Conservation (phyloP, 2,329 filamentous ascomycete species). For the Rugonectria rugulosa region DNA sequence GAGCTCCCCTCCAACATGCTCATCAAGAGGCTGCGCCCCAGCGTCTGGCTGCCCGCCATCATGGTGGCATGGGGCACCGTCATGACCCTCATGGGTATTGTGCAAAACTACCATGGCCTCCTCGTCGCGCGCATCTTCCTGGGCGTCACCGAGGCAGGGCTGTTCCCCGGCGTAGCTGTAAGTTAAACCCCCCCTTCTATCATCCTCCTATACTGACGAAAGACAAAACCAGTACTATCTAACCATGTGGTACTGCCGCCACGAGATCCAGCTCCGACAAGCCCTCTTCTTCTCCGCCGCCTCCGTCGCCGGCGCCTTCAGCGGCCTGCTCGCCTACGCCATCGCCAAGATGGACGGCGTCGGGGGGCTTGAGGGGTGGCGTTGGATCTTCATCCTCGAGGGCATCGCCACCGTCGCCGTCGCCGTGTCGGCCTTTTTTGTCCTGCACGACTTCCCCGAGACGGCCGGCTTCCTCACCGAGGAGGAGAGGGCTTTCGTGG, state of each 20-base stretch:
- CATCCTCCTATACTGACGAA: not conserved
- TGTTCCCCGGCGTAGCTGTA: slow-evolving; percentile 69
- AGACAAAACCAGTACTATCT: slow-evolving; percentile 53
- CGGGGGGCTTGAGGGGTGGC: slow-evolving; percentile 66
- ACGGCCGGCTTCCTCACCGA: slow-evolving; percentile 76
- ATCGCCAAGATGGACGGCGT: slow-evolving; percentile 75
- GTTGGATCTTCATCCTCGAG: slow-evolving; percentile 74
- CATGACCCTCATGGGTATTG: slow-evolving; percentile 63
- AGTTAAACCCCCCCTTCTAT: slow-evolving; percentile 8
- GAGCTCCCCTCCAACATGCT: slow-evolving; percentile 81
- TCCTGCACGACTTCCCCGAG: slow-evolving; percentile 83
- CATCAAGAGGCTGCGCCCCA: slow-evolving; percentile 76
- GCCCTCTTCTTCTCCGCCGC: slow-evolving; percentile 86
- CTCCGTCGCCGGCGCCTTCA: slow-evolving; percentile 80
- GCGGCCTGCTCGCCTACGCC: slow-evolving; percentile 73
- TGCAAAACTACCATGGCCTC: slow-evolving; percentile 56
- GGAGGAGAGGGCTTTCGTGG: slow-evolving; percentile 74
- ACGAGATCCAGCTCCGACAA: slow-evolving; percentile 61
- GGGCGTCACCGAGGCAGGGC: slow-evolving; percentile 71
- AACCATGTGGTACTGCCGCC: slow-evolving; percentile 67
- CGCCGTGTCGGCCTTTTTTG: slow-evolving; percentile 72
- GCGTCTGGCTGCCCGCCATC: slow-evolving; percentile 77
- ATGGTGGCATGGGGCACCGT: slow-evolving; percentile 68
- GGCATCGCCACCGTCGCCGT: slow-evolving; percentile 74
- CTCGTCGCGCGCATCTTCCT: slow-evolving; percentile 63